Conservation (phyloP, 1,139 yeast genomes). For the Debaryomyces nepalensis region DNA sequence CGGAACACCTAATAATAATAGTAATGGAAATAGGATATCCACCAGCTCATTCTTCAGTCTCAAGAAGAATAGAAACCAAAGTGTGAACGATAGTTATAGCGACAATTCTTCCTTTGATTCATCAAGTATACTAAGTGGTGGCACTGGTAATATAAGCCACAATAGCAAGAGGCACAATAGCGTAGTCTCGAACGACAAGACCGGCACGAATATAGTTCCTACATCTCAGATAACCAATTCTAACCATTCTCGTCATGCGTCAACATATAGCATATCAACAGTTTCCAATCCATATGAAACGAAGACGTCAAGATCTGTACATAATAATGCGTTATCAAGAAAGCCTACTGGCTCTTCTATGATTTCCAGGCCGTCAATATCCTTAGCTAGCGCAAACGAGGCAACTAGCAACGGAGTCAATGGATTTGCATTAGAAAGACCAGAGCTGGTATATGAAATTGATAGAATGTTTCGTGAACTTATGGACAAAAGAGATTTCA, state of each 20-base stretch:
- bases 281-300: slow-evolving; percentile 38
- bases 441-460: slow-evolving; percentile 61
- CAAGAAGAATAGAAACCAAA: slow-evolving; percentile 28
- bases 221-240: slow-evolving; percentile 36
- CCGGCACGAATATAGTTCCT: slow-evolving; percentile 33
- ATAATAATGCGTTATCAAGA: slow-evolving; percentile 19
- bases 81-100: slow-evolving; percentile 29
- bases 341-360: slow-evolving; percentile 32
- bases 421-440: slow-evolving; percentile 52
- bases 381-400: slow-evolving; percentile 27
- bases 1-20: slow-evolving; percentile 14
- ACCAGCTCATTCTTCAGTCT: slow-evolving; percentile 47
- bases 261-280: slow-evolving; percentile 43
- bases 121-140: slow-evolving; percentile 36
- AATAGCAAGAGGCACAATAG: slow-evolving; percentile 10
- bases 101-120: slow-evolving; percentile 44
- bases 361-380: slow-evolving; percentile 38
- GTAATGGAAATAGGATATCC: slow-evolving; percentile 29
- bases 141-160: slow-evolving; percentile 19
- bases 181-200: slow-evolving; percentile 66
- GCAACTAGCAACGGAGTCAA: slow-evolving; percentile 22
- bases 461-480: slow-evolving; percentile 69
- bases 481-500: slow-evolving; percentile 83
- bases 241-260: slow-evolving; percentile 45
- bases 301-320: slow-evolving; percentile 23